Evolutionary conservation across 2,329 filamentous ascomycete genomes (phyloP).

Genomic region (Aspergillus sp.): DNA sequence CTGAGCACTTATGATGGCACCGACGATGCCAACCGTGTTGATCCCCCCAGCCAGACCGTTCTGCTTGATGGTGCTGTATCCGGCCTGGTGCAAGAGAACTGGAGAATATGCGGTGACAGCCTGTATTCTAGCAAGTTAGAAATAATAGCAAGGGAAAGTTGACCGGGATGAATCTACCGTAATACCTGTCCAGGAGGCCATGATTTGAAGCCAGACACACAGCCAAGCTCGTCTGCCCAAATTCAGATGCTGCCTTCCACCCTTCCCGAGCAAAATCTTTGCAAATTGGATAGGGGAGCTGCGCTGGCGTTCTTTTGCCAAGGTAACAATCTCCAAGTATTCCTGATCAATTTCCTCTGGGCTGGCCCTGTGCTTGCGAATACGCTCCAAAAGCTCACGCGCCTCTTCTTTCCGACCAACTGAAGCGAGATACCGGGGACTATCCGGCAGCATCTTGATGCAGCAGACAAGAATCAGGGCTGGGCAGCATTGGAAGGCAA

Average conservation of each 20-base stretch:
- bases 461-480: slow-evolving; percentile 19
- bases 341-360: slow-evolving; percentile 26
- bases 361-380: neutral
- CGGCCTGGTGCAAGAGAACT: slow-evolving; percentile 21
- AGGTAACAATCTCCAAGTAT: slow-evolving; percentile 29
- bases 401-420: slow-evolving; percentile 41
- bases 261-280: slow-evolving; percentile 30
- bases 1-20: slow-evolving; percentile 46
- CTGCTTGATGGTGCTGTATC: slow-evolving; percentile 31
- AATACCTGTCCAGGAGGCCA: slow-evolving; percentile 41
- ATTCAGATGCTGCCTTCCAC: slow-evolving; percentile 24
- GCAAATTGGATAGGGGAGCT: slow-evolving; percentile 34
- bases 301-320: slow-evolving; percentile 22
- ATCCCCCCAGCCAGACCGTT: slow-evolving; percentile 46
- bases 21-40: slow-evolving; percentile 48
- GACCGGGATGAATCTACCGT: neutral
- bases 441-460: slow-evolving; percentile 29
- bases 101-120: slow-evolving; percentile 33
- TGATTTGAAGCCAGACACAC: slow-evolving; percentile 39
- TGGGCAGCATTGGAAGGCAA: slow-evolving; percentile 30
- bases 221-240: slow-evolving; percentile 38
- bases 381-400: slow-evolving; percentile 21
- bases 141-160: slow-evolving; percentile 16
- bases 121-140: slow-evolving; percentile 18
- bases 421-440: slow-evolving; percentile 26